Conservation (phyloP, 1,284 basidiomycete species). For the Ceratobasidium sp. region DNA sequence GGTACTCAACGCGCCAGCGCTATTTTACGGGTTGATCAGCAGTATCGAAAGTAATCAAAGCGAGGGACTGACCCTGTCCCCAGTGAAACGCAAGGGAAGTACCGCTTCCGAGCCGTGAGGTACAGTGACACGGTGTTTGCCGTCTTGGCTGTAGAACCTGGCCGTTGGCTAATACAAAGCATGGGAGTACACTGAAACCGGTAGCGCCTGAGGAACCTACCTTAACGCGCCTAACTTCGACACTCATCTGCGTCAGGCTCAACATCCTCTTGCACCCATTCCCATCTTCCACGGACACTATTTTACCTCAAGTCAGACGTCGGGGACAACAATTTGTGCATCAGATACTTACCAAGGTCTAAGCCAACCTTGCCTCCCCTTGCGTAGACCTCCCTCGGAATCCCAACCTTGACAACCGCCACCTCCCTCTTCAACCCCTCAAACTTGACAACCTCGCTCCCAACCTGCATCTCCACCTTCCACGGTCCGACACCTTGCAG, state of each 20-base stretch:
- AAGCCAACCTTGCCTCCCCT: slow-evolving; percentile 85
- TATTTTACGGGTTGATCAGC: slow-evolving; percentile 54
- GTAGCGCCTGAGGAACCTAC: slow-evolving; percentile 57
- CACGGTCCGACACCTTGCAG: slow-evolving; percentile 90
- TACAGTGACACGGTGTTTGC: slow-evolving; percentile 69
- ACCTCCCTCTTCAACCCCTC: slow-evolving; percentile 64
- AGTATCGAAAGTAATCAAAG: slow-evolving; percentile 21
- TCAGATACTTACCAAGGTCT: slow-evolving; percentile 67
- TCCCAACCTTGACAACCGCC: slow-evolving; percentile 68
- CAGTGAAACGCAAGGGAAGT: slow-evolving; percentile 85
- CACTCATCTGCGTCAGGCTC: slow-evolving; percentile 80
- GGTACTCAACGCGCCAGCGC: slow-evolving; percentile 89
- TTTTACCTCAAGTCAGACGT: not conserved
- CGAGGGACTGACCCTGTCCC: slow-evolving; percentile 74
- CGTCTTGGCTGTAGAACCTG: slow-evolving; percentile 78
- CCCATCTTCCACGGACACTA: slow-evolving; percentile 87
- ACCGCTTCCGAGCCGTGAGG: slow-evolving; percentile 80
- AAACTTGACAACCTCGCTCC: slow-evolving; percentile 69
- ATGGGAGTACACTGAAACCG: not conserved
- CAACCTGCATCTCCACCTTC: slow-evolving; percentile 81
- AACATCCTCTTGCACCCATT: slow-evolving; percentile 87
- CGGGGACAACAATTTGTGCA: slow-evolving; percentile 13
- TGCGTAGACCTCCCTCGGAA: slow-evolving; percentile 72
- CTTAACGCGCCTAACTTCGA: slow-evolving; percentile 88
- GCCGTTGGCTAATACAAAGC: slow-evolving; percentile 73